A percentile compares a stretch with the other conserved stretches of the same genome.
Evolutionary conservation across 768 basidiomycete species (phyloP).

Genomic region (Leccinum uliginosum): DNA sequence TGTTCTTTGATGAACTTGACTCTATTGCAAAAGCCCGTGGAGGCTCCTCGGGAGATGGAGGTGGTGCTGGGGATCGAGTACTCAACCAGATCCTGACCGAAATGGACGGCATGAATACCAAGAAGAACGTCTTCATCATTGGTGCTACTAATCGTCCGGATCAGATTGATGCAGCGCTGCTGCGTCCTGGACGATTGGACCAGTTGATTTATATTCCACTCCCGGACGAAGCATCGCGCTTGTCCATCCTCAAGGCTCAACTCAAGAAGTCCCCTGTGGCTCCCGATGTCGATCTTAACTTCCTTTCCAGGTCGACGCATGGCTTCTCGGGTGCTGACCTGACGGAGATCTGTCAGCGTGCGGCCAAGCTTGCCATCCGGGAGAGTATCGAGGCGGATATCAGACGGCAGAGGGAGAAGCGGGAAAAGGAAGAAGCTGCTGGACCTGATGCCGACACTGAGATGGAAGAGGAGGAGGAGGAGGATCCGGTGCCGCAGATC

Average conservation of each 20-base stretch:
- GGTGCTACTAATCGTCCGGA: conserved; percentile 97
- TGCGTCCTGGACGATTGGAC: conserved; percentile 97
- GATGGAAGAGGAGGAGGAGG: conserved; percentile 65
- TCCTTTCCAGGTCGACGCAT: conserved; percentile 89
- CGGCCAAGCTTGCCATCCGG: conserved; percentile 95
- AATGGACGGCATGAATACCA: conserved; percentile 98
- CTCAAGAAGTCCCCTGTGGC: conserved; percentile 92
- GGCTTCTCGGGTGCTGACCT: conserved; percentile 99
- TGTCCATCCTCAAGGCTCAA: conserved; percentile 86
- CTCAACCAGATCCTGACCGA: conserved; percentile 96
- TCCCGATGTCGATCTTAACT: conserved; percentile 74
- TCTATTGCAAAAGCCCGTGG: conserved; percentile 98
- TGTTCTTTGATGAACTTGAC: conserved; percentile 99
- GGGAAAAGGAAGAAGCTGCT: conserved; percentile 69
- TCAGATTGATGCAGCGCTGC: conserved; percentile 88
- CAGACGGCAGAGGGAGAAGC: conserved; percentile 68
- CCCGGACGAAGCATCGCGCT: conserved; percentile 87
- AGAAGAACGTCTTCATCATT: conserved; percentile 99
- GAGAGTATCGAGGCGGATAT: conserved; percentile 95
- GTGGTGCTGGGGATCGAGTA: conserved; percentile 97
- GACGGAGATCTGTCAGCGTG: conserved; percentile 98
- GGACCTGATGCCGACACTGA: conserved; percentile 64
- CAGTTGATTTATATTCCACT: conserved; percentile 99
- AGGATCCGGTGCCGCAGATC: conserved; percentile 89
- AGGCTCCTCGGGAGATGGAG: conserved; percentile 76